These are phyloP conservation scores for Sporobolomyces roseus DNA, from an alignment of 768 basidiomycete species.

Conservation along the genomic window DNA sequence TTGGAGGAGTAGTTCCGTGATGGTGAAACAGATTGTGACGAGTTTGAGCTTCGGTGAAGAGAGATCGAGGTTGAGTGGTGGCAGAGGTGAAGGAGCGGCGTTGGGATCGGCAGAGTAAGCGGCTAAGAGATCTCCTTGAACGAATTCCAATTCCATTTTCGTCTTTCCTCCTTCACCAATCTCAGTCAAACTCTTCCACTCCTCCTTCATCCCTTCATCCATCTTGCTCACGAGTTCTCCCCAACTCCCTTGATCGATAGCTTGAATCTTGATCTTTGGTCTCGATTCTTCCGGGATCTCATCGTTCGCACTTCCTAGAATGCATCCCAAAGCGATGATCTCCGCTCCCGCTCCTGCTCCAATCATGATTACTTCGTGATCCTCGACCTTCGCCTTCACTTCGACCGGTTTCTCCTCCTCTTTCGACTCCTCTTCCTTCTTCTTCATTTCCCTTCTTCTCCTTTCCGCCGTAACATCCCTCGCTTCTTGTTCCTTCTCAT, in stretches of 20 bases:
- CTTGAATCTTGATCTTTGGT: constrained; percentile 11
- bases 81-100: not conserved
- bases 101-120: not conserved
- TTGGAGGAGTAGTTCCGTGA: constrained; percentile 43
- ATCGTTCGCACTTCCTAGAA: constrained; percentile 10
- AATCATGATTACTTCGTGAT: constrained; percentile 21
- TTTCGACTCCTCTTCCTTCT: not conserved
- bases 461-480: not conserved
- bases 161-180: too few species aligned
- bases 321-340: constrained; percentile 36
- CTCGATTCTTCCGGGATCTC: not conserved
- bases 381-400: not conserved
- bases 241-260: constrained; percentile 37
- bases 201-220: constrained; percentile 3
- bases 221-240: constrained; percentile 9
- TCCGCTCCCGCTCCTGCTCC: constrained; percentile 44
- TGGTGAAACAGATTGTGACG: constrained; percentile 44
- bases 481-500: not conserved
- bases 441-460: constrained; percentile 9
- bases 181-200: not conserved
- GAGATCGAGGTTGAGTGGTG: constrained; percentile 5
- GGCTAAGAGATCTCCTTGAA: constrained; percentile 20
- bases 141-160: constrained; percentile 25
- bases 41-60: constrained; percentile 14
- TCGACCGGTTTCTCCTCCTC: not conserved